These are phyloP conservation scores for Leucoagaricus sp. DNA, from an alignment of 1,284 basidiomycete species.

Conservation along the genomic window DNA sequence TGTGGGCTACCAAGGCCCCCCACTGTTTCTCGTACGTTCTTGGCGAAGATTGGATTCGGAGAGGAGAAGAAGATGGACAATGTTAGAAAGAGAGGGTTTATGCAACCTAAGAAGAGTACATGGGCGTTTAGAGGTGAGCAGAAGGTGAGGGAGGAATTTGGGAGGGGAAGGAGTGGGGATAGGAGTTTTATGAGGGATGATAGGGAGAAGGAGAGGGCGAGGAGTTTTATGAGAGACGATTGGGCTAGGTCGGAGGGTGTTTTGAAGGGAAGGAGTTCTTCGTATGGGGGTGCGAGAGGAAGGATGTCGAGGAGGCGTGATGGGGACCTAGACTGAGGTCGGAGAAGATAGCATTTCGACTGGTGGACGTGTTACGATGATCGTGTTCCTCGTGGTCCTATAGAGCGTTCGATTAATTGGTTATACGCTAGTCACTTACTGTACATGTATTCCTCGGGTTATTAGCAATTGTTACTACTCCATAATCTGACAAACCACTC, in stretches of 20 bases:
- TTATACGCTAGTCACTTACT: too few species aligned
- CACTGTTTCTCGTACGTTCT: slow-evolving; percentile 17
- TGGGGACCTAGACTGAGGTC: too few species aligned
- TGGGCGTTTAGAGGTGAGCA: slow-evolving; percentile 3
- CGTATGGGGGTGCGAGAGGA: too few species aligned
- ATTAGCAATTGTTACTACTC: slow-evolving; percentile 1
- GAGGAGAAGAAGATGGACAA: slow-evolving; percentile 3
- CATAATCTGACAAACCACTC: slow-evolving; percentile 6
- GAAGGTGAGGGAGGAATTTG: slow-evolving; percentile 14
- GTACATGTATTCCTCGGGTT: slow-evolving; percentile 1
- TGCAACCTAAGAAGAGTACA: not conserved
- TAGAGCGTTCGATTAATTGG: too few species aligned
- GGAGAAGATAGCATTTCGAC: not conserved
- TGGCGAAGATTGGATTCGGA: slow-evolving; percentile 21
- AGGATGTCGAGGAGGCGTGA: too few species aligned
- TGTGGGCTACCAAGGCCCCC: slow-evolving; percentile 19
- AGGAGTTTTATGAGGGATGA: not conserved
- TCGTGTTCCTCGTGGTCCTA: too few species aligned
- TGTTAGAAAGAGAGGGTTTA: slow-evolving; percentile 11
- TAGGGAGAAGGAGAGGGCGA: not conserved
- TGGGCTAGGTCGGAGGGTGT: too few species aligned
- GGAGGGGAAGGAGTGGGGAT: slow-evolving; percentile 1
- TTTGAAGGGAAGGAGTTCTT: too few species aligned
- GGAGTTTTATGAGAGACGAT: too few species aligned
- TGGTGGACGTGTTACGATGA: too few species aligned